phyloP scores from a whole-genome alignment of 495 filamentous ascomycete genomes.

The Penicillium ochrochloron region DNA sequence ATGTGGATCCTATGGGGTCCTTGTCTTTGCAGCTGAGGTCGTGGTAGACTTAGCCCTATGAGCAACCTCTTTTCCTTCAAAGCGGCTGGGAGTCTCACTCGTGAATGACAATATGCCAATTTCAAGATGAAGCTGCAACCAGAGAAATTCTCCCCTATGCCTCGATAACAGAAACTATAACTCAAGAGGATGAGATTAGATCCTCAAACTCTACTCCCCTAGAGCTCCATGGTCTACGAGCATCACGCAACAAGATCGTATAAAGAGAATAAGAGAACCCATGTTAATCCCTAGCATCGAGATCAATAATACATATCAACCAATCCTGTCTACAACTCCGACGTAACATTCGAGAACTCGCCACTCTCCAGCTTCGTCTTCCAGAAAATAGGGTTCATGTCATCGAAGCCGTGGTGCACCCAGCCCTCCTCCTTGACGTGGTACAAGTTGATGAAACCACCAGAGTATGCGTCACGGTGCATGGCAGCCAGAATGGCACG shows the following conservation, averaged over 20 bases:
- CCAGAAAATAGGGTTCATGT: constrained; percentile 98
- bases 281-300: constrained; percentile 24
- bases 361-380: constrained; percentile 97
- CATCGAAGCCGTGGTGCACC: constrained; percentile 96
- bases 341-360: constrained; percentile 96
- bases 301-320: constrained; percentile 33
- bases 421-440: constrained; percentile 98
- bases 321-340: constrained; percentile 57
- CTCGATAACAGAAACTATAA: too few species aligned
- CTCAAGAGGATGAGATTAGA: too few species aligned
- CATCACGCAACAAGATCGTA: not conserved
- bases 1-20: too few species aligned
- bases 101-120: too few species aligned
- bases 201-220: too few species aligned
- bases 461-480: constrained; percentile 95
- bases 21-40: too few species aligned
- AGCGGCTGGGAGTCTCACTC: too few species aligned
- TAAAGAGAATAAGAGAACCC: constrained; percentile 13
- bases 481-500: constrained; percentile 95
- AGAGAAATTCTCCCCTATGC: too few species aligned
- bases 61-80: too few species aligned
- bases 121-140: too few species aligned
- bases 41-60: too few species aligned
- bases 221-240: not conserved
- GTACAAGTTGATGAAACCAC: constrained; percentile 97